These are phyloP conservation scores for Gardenia jasminoides DNA, from an alignment of 257 asterid species.

Conservation along the genomic window DNA sequence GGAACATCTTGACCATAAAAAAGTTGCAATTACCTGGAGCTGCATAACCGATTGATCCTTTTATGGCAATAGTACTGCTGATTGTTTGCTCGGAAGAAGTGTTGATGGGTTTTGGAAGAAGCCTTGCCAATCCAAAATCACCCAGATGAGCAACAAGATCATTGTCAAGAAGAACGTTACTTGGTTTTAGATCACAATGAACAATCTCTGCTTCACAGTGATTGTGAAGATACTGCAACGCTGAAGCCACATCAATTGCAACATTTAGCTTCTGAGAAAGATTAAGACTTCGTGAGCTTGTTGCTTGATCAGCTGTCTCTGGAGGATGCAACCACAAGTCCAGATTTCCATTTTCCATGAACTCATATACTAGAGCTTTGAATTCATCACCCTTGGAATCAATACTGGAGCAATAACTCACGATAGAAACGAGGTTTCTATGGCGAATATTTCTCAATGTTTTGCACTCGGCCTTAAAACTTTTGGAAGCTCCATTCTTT, in stretches of 20 bases:
- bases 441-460: constrained; percentile 16
- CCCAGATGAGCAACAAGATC: too few relatives aligned
- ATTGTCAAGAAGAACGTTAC: too few relatives aligned
- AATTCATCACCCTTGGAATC: constrained; percentile 17
- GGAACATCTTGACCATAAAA: too few relatives aligned
- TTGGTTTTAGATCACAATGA: constrained; percentile 16
- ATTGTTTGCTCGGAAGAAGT: too few relatives aligned
- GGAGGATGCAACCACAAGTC: constrained; percentile 15
- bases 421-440: constrained; percentile 17
- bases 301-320: neutral
- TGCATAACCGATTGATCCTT: too few relatives aligned
- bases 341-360: constrained; percentile 18
- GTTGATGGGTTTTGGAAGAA: too few relatives aligned
- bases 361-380: constrained; percentile 18
- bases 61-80: too few relatives aligned
- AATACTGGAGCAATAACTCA: constrained; percentile 13
- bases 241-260: constrained; percentile 16
- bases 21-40: too few relatives aligned
- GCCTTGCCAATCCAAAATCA: too few relatives aligned
- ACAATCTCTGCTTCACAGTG: constrained; percentile 13
- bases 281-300: neutral
- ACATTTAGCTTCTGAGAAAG: constrained; percentile 10
- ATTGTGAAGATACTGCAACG: constrained; percentile 22
- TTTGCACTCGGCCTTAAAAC: constrained; percentile 18
- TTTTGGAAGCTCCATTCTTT: constrained; percentile 7